Conservation (phyloP, 495 filamentous ascomycete species). For the Rusavskia elegans region DNA sequence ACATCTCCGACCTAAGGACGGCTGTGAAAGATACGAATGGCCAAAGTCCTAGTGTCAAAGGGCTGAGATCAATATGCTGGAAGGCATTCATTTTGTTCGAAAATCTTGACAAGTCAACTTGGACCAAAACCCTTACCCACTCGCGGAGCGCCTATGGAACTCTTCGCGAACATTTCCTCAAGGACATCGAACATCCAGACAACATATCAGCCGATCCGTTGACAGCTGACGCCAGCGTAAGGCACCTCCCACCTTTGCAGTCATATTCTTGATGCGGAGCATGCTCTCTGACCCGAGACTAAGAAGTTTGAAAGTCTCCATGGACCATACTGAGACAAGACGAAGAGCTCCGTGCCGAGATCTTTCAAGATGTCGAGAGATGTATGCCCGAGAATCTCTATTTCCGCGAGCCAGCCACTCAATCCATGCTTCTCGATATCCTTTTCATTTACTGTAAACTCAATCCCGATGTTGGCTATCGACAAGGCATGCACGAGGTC, state of each 20-base stretch:
- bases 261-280: conserved; percentile 3
- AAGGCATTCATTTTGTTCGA: conserved; percentile 80
- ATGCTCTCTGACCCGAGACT: conserved; percentile 24
- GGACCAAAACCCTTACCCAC: conserved; percentile 49
- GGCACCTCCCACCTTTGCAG: conserved; percentile 9
- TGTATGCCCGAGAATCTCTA: conserved; percentile 86
- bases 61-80: conserved; percentile 84
- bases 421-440: conserved; percentile 71
- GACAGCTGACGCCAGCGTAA: conserved; percentile 70
- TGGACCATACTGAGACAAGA: conserved; percentile 76
- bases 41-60: conserved; percentile 47
- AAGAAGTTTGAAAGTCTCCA: conserved; percentile 51
- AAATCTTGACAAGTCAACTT: conserved; percentile 45
- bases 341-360: conserved; percentile 71
- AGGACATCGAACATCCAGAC: conserved; percentile 67
- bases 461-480: conserved; percentile 73
- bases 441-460: conserved; percentile 92
- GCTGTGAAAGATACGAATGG: conserved; percentile 41
- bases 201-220: conserved; percentile 70
- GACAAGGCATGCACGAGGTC: conserved; percentile 96
- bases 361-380: conserved; percentile 86
- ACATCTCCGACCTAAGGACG: conserved; percentile 46
- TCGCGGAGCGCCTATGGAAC: conserved; percentile 59
- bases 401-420: conserved; percentile 66
- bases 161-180: conserved; percentile 56